These are phyloP conservation scores for Nyssa sinensis DNA, from an alignment of 148 eudicot species.

Conservation along the genomic window DNA sequence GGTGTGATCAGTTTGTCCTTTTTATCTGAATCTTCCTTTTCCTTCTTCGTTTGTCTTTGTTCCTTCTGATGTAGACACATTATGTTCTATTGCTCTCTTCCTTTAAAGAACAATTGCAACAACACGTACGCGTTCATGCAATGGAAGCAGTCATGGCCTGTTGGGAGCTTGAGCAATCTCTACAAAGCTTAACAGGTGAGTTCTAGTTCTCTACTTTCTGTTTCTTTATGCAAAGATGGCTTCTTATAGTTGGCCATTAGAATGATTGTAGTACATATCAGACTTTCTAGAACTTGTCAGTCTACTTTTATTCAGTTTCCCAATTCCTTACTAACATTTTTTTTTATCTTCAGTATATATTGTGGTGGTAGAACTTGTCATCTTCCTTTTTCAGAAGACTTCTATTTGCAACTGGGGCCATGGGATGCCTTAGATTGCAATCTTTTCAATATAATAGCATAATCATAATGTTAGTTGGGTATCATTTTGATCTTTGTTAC, in stretches of 20 bases:
- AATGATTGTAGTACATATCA: not conserved
- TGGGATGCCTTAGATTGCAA: not conserved
- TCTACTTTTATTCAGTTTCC: not conserved
- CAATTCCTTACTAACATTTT: not conserved
- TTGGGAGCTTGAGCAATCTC: slow-evolving; percentile 98
- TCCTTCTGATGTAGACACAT: slow-evolving; percentile 57
- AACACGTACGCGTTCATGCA: slow-evolving; percentile 96
- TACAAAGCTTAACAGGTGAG: slow-evolving; percentile 91
- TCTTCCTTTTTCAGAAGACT: no score
- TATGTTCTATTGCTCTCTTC: slow-evolving; percentile 86
- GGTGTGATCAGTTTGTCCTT: not conserved
- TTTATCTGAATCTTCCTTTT: not conserved
- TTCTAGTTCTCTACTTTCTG: not conserved
- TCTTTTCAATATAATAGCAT: not conserved
- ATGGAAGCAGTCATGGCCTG: slow-evolving; percentile 99
- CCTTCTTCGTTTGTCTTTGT: slow-evolving; percentile 2
- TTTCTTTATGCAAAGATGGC: not conserved
- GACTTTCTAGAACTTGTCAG: not conserved
- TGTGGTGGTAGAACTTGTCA: not conserved
- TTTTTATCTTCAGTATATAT: not conserved
- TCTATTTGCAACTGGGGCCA: no score
- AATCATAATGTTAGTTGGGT: not conserved
- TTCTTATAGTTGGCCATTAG: not conserved
- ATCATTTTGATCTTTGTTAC: not conserved
- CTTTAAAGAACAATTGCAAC: slow-evolving; percentile 92